These are phyloP conservation scores for Mixia osmundae DNA, from an alignment of 1,284 basidiomycete genomes.

Conservation along the genomic window DNA sequence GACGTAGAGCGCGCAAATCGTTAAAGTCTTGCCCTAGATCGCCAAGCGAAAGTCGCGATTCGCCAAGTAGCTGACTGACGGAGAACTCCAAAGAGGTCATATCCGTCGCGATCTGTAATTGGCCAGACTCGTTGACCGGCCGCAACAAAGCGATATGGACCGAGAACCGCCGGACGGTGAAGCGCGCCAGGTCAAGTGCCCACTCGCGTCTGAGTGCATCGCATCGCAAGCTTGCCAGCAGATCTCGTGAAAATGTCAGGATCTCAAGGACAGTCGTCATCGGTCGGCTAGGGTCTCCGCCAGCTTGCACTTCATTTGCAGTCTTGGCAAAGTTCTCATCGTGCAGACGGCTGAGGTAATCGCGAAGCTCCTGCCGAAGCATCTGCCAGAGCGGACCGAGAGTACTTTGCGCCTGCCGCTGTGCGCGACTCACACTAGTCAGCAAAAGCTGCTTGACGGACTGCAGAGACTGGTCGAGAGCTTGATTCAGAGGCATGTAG, in stretches of 20 bases:
- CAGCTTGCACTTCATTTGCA: no score
- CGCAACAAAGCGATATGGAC: constrained; percentile 68
- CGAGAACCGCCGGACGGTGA: constrained; percentile 55
- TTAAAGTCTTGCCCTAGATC: constrained; percentile 17
- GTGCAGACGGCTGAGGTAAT: no score
- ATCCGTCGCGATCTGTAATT: constrained; percentile 73
- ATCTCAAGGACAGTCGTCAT: constrained; percentile 44
- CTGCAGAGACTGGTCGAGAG: constrained; percentile 36
- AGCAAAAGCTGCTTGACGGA: constrained; percentile 36
- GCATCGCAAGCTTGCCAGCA: background rate
- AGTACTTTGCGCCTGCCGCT: no score
- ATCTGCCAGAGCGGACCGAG: no score
- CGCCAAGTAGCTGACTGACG: constrained; percentile 16
- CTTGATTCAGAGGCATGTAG: constrained; percentile 40
- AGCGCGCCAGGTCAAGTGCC: constrained; percentile 14
- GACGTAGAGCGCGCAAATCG: constrained; percentile 35
- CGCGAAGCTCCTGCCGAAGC: no score
- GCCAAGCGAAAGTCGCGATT: constrained; percentile 11
- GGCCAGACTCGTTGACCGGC: constrained; percentile 66
- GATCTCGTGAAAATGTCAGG: constrained; percentile 37
- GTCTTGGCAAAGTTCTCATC: no score
- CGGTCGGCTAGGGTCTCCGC: constrained; percentile 52
- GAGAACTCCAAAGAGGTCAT: constrained; percentile 91
- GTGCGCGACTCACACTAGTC: constrained; percentile 39
- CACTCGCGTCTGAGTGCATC: constrained; percentile 4